Evolutionary conservation across 2,329 filamentous ascomycete genomes (phyloP), one percentile per base, ranked within the genome.

Genomic region (Fusarium nisikadoi): DNA sequence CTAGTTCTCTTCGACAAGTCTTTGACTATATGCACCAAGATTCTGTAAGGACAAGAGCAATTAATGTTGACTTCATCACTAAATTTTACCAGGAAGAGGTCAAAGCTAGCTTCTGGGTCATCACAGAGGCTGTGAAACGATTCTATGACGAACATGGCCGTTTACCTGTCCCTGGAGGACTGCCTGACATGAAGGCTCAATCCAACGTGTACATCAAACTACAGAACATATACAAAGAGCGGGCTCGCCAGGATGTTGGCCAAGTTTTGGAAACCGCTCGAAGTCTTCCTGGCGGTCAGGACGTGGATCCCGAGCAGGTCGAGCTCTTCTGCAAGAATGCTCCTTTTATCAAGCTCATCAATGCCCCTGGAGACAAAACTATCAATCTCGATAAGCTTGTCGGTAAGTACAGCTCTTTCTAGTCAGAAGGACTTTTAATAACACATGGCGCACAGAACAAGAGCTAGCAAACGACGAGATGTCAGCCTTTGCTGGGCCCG

Each of bases 101-200:
- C 49, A 81, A 79, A 33, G 88, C 88, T 1, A 89, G 88, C 64
- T 98, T 99, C 83, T 99, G 97, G 96, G 83, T 95, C 68, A 95
- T 98, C 74, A 93, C 93, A 13, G 87, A 90, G 61, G 95, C 95
- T 1, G 86, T 98, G 61, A 90, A 90, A 67, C 79, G 87, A 25
- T 99, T 99, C 81, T 91, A 95, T 80, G 81, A 88, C 14, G 89
- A 89, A 60, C 90, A 98, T 79, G 84, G 87, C 12, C 87, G 91
- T 33, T 86, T 99, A 9, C 96, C 96, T 20, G 85, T 99, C 1
- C 92, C 95, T 1, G 97, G 96, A 17, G 91, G 92, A 6, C 85
- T 99, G 4, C 96, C 97, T 4, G 96, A 99, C 80, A 99, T 99
- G 96, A 99, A 99, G 84, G 94, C 96, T 6, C 90, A 95, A 79